Evolutionary conservation across 2,329 filamentous ascomycete species (phyloP).

Genomic region (Phaeomoniella chlamydospora): DNA sequence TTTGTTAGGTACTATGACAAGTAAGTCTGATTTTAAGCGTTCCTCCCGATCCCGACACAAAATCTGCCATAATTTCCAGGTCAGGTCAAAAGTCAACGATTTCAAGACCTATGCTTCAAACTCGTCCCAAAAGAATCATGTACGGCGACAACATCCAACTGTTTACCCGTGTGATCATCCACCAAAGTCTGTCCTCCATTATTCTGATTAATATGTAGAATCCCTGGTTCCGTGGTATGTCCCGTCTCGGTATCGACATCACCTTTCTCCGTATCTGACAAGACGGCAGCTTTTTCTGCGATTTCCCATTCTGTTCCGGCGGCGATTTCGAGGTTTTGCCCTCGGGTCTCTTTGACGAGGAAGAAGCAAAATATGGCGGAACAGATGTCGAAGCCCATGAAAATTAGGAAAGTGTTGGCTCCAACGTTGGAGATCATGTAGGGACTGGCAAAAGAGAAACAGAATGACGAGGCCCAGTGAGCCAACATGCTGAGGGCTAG

Average conservation of each 20-base stretch:
- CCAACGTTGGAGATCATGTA: not conserved
- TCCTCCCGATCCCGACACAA: too few species aligned
- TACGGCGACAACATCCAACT: not conserved
- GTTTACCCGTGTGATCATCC: not conserved
- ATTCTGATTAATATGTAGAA: not conserved
- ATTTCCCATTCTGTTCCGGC: not conserved
- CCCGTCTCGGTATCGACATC: not conserved
- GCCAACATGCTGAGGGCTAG: slow-evolving; percentile 1
- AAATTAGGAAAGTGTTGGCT: not conserved
- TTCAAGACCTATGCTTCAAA: not conserved
- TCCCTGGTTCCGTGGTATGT: too few species aligned
- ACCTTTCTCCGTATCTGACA: not conserved
- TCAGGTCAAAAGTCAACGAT: too few species aligned
- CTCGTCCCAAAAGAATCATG: not conserved
- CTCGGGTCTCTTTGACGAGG: not conserved
- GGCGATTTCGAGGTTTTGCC: not conserved
- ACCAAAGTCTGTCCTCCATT: not conserved
- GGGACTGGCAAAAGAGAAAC: not conserved
- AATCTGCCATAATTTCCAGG: too few species aligned
- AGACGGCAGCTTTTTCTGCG: not conserved
- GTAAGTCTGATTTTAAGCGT: too few species aligned
- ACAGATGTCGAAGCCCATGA: not conserved
- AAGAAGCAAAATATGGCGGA: not conserved
- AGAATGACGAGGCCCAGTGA: not conserved
- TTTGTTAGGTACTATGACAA: too few species aligned